Evolutionary conservation across 2,329 filamentous ascomycete genomes (phyloP), one percentile per base, ranked within the genome.

Genomic region (Ophiognomonia clavigignenti-juglandacearum): DNA sequence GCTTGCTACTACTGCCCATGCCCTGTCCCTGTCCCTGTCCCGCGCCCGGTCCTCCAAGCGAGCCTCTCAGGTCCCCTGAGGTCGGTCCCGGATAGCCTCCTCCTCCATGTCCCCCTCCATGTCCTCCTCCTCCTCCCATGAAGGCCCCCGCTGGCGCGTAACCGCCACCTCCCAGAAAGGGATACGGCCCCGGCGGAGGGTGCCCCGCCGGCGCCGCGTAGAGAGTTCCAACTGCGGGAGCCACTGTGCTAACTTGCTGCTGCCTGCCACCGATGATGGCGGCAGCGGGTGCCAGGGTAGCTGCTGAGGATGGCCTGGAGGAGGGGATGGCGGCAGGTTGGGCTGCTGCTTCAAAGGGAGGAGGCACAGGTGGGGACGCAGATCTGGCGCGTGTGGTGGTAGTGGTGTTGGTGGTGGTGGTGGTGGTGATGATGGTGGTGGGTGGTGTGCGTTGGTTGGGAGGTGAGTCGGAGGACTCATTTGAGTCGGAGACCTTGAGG

Each of bases 401-500:
- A n/a, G n/a, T n/a, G n/a, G n/a, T n/a, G n/a, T n/a, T n/a, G n/a
- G n/a, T n/a, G n/a, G n/a, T n/a, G n/a, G n/a, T n/a, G n/a, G n/a
- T n/a, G n/a, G n/a, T n/a, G n/a, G n/a, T n/a, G n/a, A n/a, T n/a
- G n/a, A n/a, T n/a, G n/a, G n/a, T n/a, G n/a, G 62, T 63, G 38
- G 38, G 40, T 44, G 35, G 48, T 20, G 20, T 23, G 43, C 57
- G 60, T 47, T 64, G 64, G 47, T 64, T 64, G 53, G 66, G 60
- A 54, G 66, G 66, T 59, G 74, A 71, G 53, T 68, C 67, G 58
- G 75, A 74, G 66, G 83, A 83, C 77, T 86, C 83, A 78, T 82
- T 73, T 69, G 85, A 83, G 77, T 82, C 82, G 64, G 82, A 73
- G 64, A 77, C 78, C 77, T 91, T 88, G 69, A 96, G 80, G 57